Conservation (phyloP, 345 rosid genomes). For the Bruguiera parviflora region DNA sequence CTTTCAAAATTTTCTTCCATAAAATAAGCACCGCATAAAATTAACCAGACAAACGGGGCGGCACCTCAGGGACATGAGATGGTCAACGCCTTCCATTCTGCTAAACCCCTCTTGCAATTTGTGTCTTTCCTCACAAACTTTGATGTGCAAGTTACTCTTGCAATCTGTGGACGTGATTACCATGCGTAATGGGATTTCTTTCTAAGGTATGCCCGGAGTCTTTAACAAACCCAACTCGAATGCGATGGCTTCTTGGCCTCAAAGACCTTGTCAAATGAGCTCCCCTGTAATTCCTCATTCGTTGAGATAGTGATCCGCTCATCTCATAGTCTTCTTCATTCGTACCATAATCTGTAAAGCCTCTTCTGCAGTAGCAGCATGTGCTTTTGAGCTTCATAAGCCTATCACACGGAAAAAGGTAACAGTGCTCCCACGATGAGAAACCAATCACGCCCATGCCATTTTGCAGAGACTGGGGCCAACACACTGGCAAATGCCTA, state of each 20-base stretch:
- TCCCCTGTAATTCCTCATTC: conserved; percentile 23
- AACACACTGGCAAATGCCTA: conserved; percentile 44
- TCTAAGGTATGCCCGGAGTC: conserved; percentile 17
- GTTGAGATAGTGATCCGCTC: conserved; percentile 1
- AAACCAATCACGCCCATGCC: conserved; percentile 34
- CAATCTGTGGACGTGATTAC: conserved; percentile 27
- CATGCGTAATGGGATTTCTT: conserved; percentile 18
- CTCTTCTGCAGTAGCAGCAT: conserved; percentile 18
- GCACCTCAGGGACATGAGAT: neutral
- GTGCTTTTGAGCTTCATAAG: conserved; percentile 26
- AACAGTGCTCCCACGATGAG: conserved; percentile 31
- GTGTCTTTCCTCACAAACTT: conserved; percentile 39
- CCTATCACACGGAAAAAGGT: conserved; percentile 34
- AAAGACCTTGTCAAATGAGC: conserved; percentile 41
- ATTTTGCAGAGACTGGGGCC: conserved; percentile 39
- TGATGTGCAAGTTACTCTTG: conserved; percentile 41
- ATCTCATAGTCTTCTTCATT: conserved; percentile 13
- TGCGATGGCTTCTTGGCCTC: conserved; percentile 41
- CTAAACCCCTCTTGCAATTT: conserved; percentile 7
- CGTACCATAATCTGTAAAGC: conserved; percentile 6
- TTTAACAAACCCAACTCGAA: conserved; percentile 34
- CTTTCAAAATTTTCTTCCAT: too few relatives aligned
- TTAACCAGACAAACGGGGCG: neutral
- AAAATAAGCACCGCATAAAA: too few relatives aligned
- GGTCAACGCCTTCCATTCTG: conserved; percentile 10